Percentiles rank a stretch among this genome's conserved stretches.
These are phyloP conservation scores for Penicillium tannophilum DNA, from an alignment of 495 filamentous ascomycete genomes.

Conservation along the genomic window DNA sequence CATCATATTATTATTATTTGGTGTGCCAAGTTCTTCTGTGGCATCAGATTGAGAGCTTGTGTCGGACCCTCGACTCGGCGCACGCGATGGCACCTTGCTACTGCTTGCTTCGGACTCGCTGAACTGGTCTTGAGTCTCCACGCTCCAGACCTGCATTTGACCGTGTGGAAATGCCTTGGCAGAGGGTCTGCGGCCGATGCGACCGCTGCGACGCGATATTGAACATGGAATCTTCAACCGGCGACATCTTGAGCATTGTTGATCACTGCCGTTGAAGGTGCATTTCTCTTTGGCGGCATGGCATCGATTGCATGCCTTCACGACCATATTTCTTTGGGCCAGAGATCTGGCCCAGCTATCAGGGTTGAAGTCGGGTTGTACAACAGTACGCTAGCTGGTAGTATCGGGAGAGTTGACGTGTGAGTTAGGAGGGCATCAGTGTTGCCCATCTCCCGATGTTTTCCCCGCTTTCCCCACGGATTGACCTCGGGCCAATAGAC, in stretches of 20 bases:
- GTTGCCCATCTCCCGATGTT: slow-evolving; percentile 6
- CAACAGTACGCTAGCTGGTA: background rate
- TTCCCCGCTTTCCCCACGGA: slow-evolving; percentile 15
- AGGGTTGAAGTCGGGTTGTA: background rate
- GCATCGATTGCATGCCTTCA: slow-evolving; percentile 32
- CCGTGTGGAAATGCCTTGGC: slow-evolving; percentile 22
- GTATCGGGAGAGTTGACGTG: background rate
- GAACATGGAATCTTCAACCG: slow-evolving; percentile 29
- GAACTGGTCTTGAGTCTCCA: slow-evolving; percentile 13
- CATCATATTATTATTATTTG: slow-evolving; percentile 7
- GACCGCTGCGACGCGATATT: slow-evolving; percentile 25
- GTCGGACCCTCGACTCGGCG: slow-evolving; percentile 12
- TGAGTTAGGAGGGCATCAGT: slow-evolving; percentile 2
- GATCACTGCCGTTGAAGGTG: slow-evolving; percentile 19
- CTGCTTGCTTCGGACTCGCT: slow-evolving; percentile 10
- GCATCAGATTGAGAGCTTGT: slow-evolving; percentile 10
- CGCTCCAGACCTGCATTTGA: slow-evolving; percentile 25
- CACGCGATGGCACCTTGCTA: slow-evolving; percentile 8
- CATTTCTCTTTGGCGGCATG: slow-evolving; percentile 29
- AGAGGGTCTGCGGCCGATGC: slow-evolving; percentile 23
- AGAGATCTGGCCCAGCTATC: background rate
- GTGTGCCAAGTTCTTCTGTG: slow-evolving; percentile 9
- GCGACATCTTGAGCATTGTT: slow-evolving; percentile 29
- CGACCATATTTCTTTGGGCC: slow-evolving; percentile 20
- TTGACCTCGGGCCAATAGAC: slow-evolving; percentile 8